Base-by-base conservation (phyloP, 2,329 filamentous ascomycete species). In the Chaetomium sp. region DNA sequence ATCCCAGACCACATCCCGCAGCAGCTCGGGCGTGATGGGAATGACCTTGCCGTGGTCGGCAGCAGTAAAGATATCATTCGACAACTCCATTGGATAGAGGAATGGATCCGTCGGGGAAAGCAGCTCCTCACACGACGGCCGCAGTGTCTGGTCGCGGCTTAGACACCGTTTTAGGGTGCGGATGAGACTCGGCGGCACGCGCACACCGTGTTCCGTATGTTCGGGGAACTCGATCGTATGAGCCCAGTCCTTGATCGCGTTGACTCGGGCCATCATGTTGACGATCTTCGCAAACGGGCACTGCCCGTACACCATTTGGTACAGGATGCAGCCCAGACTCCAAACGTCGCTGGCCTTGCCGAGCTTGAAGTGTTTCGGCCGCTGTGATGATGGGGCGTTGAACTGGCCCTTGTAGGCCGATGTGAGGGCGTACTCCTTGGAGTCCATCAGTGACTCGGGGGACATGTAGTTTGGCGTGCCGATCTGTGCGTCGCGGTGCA, bases 381-480 rank as follows among this genome's bases (percentile, higher is more conserved):
- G 76, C 79, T 65, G 67, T 5, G 79, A 74, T 63, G 76, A 78
- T 62, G 70, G 72, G 71, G 71, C 71, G 72, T 74, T 67, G 71
- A 69, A 72, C 33, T 78, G 74, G 33, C 79, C 75, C 45, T 77
- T 77, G 51, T 80, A 73, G 54, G 78, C 77, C 3, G 76, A 76
- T 1, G 76, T 76, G 55, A 75, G 73, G 35, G 75, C 75, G 65
- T 78, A 78, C 61, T 77, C 74, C 70, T 96, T 96, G 29, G 88
- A 90, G 77, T 98, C 95, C 75, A 96, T 88, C 57, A 99, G 84
- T 2, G 91, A 93, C 78, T 99, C 95, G 0, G 95, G 95, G 1
- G 92, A 96, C 95, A 99, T 99, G 81, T 97, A 99, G 77, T 96
- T 99, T 3, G 95, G 93, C 0, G 95, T 99, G 63, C 96, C 95